Percentiles rank a stretch among this genome's conserved stretches.
Conservation (phyloP, 441 rosid genomes). For the Syzygium syzygioides region DNA sequence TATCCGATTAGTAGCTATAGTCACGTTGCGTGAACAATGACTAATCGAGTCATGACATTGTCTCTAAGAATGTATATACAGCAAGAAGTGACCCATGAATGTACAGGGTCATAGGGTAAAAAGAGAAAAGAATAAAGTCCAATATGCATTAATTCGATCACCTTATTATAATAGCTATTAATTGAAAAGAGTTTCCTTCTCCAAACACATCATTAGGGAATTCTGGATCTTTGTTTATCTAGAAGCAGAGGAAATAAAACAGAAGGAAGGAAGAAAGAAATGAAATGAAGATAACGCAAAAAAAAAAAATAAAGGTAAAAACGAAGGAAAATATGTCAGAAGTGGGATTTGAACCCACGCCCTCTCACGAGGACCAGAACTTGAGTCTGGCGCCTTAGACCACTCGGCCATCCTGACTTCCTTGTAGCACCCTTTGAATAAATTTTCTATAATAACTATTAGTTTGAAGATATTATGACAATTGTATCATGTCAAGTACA, state of each 20-base stretch:
- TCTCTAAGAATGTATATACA: background rate
- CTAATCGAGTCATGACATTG: background rate
- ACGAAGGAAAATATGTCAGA: conserved; percentile 34
- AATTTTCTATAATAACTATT: background rate
- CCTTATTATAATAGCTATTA: background rate
- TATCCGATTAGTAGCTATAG: background rate
- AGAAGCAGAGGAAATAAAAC: background rate
- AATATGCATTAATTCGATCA: background rate
- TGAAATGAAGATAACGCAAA: background rate
- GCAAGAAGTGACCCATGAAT: background rate
- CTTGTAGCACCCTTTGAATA: accelerated
- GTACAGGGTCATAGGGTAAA: background rate
- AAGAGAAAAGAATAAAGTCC: background rate
- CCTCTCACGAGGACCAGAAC: conserved; percentile 84
- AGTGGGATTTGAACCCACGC: conserved; percentile 94
- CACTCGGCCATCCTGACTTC: conserved; percentile 90
- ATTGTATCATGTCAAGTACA: background rate
- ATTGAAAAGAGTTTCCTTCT: background rate
- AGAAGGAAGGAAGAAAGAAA: background rate
- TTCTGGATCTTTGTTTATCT: background rate
- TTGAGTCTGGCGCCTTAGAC: conserved; percentile 99
- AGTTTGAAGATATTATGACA: accelerated
- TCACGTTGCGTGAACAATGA: background rate
- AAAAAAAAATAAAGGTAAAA: too few relatives aligned
- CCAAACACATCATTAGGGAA: background rate